Base-by-base conservation (phyloP, 345 rosid species). In the Eucalyptus decipiens region DNA sequence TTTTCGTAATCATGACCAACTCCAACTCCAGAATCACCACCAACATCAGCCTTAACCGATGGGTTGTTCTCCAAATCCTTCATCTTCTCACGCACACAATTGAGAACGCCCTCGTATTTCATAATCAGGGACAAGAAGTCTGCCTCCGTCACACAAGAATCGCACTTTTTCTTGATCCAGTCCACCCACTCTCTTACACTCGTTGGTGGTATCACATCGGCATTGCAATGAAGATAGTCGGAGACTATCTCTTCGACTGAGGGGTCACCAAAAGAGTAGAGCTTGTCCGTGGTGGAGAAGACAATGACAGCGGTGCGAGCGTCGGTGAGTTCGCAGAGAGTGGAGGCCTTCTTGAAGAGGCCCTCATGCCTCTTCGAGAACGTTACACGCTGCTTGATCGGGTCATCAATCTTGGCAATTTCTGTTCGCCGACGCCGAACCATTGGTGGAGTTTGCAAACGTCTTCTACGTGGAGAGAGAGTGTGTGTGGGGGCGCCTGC, bases 271-370 rank as follows among this genome's bases (percentile, higher is more conserved):
- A 2, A 54, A 54, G 60, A 54, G 60, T 54, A 5, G 67, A 11
- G 7, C 67, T 11, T 58, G 67, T 28, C 67, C 16, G n/a, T 58
- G n/a, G 8, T 11, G 67, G 67, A 58, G 67, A 58, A 26, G 67
- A 58, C 67, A 26, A 58, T 6, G n/a, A 26, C 16, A 5, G 67
- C n/a, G 7, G n/a, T 0, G n/a, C 67, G 0, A 26, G 67, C 0
- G 67, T 1, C 8, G 0, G 67, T 58, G 0, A 26, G 67, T 58
- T 26, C 67, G 7, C 67, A 11, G 7, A 58, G n/a, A 26, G n/a
- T 2, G 7, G 15, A 26, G n/a, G 67, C n/a, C 30, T 26, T 58
- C n/a, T 10, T 58, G n/a, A 26, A 58, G 67, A 26, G 67, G 28
- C 67, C 14, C 4, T 26, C n/a, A 0, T 1, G 15, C 67, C 67